Evolutionary conservation across 2,329 filamentous ascomycete species (phyloP).

Genomic region (Albifimbria verrucaria): DNA sequence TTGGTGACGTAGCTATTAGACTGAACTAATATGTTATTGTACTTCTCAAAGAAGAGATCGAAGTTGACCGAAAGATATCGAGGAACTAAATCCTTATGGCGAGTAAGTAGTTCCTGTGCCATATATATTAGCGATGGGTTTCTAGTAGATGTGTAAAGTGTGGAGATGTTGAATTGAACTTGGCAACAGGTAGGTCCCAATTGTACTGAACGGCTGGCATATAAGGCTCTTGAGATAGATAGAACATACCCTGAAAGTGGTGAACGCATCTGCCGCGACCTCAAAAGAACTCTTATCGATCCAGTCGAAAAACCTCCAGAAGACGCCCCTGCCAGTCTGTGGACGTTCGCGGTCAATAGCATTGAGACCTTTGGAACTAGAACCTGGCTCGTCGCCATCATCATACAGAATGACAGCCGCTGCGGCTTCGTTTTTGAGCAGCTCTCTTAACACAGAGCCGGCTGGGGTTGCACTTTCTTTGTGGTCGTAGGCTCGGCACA

Average conservation of each 20-base stretch:
- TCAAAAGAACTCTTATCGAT: conserved; percentile 96
- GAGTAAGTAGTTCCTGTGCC: conserved; percentile 80
- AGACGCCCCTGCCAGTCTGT: conserved; percentile 79
- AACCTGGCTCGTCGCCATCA: conserved; percentile 69
- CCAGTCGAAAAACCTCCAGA: conserved; percentile 97
- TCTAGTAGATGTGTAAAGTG: too few species aligned
- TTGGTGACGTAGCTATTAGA: conserved; percentile 98
- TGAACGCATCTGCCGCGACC: conserved; percentile 95
- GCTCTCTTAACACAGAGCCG: conserved; percentile 83
- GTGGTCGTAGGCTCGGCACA: conserved; percentile 87
- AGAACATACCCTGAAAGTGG: conserved; percentile 78
- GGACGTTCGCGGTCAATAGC: conserved; percentile 73
- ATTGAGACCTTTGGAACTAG: conserved; percentile 70
- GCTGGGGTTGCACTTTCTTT: conserved; percentile 90
- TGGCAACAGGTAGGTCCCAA: too few species aligned
- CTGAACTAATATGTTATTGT: conserved; percentile 83
- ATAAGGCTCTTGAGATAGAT: not conserved
- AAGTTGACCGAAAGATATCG: conserved; percentile 88
- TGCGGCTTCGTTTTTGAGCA: conserved; percentile 84
- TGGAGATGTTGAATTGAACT: too few species aligned
- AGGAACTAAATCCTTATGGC: conserved; percentile 87
- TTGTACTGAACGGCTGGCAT: too few species aligned
- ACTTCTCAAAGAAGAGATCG: conserved; percentile 85
- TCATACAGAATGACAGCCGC: conserved; percentile 92
- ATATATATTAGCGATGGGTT: too few species aligned